These are phyloP conservation scores for Amanita phalloides DNA, from an alignment of 768 basidiomycete species.

Conservation along the genomic window DNA sequence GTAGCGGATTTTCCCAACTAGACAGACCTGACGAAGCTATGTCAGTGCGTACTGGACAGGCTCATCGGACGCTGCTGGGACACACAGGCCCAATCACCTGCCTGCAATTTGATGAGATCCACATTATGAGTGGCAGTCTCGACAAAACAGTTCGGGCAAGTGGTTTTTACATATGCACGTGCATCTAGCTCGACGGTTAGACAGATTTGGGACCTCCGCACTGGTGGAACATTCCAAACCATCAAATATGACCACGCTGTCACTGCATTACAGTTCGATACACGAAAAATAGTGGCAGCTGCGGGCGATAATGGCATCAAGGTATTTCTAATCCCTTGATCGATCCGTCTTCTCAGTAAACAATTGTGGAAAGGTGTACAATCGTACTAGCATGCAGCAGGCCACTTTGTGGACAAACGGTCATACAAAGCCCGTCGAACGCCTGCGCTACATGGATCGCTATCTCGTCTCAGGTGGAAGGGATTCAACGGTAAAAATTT, in stretches of 20 bases:
- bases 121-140: constrained; percentile 86
- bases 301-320: constrained; percentile 90
- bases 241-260: constrained; percentile 87
- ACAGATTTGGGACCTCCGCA: constrained; percentile 95
- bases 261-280: constrained; percentile 89
- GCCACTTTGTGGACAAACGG: constrained; percentile 82
- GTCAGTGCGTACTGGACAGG: constrained; percentile 94
- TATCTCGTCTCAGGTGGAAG: constrained; percentile 88
- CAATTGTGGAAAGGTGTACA: constrained; percentile 58
- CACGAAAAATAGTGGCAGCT: constrained; percentile 85
- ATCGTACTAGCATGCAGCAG: constrained; percentile 87
- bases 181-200: constrained; percentile 4
- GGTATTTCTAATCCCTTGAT: constrained; percentile 27
- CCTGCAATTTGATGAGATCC: constrained; percentile 92
- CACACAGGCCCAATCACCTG: constrained; percentile 92
- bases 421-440: constrained; percentile 84
- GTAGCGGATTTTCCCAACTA: constrained; percentile 20
- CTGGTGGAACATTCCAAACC: constrained; percentile 79
- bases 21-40: background rate
- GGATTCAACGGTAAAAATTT: constrained; percentile 82
- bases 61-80: constrained; percentile 85
- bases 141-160: constrained; percentile 87
- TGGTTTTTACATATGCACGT: constrained; percentile 8
- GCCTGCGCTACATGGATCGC: constrained; percentile 90
- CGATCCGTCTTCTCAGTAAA: background rate